Evolutionary conservation across 345 rosid genomes (phyloP).

Genomic region (Cardamine resedifolia): DNA sequence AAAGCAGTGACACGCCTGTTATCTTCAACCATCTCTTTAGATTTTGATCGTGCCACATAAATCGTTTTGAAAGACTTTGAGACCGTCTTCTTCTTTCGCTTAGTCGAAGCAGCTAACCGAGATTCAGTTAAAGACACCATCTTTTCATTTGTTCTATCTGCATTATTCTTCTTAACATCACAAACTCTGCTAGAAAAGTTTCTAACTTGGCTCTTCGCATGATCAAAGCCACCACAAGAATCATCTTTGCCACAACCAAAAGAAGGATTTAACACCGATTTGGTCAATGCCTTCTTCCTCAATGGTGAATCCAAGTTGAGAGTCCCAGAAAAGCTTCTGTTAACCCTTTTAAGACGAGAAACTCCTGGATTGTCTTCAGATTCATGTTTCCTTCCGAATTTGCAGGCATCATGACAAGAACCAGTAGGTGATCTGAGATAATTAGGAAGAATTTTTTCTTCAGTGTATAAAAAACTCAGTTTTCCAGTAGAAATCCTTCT

Average conservation of each 20-base stretch:
- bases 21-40: slow-evolving; percentile 40
- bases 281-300: slow-evolving; percentile 39
- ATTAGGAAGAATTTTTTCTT: slow-evolving; percentile 52
- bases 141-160: slow-evolving; percentile 16
- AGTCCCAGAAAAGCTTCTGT: slow-evolving; percentile 34
- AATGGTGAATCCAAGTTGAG: slow-evolving; percentile 36
- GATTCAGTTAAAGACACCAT: slow-evolving; percentile 24
- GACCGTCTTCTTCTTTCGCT: slow-evolving; percentile 30
- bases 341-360: slow-evolving; percentile 44
- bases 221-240: slow-evolving; percentile 6
- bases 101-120: slow-evolving; percentile 9
- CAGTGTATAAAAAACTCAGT: slow-evolving; percentile 35
- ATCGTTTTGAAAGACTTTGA: slow-evolving; percentile 33
- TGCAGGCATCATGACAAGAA: slow-evolving; percentile 88
- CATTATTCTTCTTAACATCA: slow-evolving; percentile 14
- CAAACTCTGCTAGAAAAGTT: neutral
- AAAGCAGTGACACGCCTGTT: slow-evolving; percentile 35
- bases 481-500: slow-evolving; percentile 51
- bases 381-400: slow-evolving; percentile 61
- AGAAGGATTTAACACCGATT: slow-evolving; percentile 20
- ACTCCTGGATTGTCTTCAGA: slow-evolving; percentile 47
- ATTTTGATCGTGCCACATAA: slow-evolving; percentile 32
- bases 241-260: slow-evolving; percentile 14
- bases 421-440: slow-evolving; percentile 74
- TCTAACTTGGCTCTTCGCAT: neutral